These are phyloP conservation scores for Blastobotrys raffinosifermentans DNA, from an alignment of 1,139 yeast genomes.

Conservation along the genomic window DNA sequence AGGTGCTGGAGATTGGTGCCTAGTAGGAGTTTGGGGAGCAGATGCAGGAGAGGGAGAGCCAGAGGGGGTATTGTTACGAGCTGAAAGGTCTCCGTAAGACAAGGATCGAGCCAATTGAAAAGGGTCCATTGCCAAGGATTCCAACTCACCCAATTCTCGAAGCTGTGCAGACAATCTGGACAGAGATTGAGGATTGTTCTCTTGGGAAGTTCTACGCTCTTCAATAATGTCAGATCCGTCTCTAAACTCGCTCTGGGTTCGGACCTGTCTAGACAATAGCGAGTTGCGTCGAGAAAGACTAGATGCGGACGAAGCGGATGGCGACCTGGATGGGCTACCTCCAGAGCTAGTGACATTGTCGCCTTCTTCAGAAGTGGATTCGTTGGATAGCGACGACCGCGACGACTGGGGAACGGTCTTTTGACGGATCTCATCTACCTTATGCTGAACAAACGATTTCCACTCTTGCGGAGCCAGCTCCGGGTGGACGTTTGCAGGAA, in stretches of 20 bases:
- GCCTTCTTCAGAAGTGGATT: constrained; percentile 16
- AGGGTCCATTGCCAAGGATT: constrained; percentile 31
- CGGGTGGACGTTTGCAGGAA: constrained; percentile 91
- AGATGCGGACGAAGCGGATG: constrained; percentile 6
- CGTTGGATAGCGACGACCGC: constrained; percentile 13
- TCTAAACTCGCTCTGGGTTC: constrained; percentile 31
- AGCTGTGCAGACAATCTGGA: constrained; percentile 26
- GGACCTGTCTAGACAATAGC: constrained; percentile 35
- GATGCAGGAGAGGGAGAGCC: constrained; percentile 5
- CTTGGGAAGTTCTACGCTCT: constrained; percentile 21
- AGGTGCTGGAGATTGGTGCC: too few species aligned
- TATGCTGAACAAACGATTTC: constrained; percentile 70
- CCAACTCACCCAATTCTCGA: constrained; percentile 30
- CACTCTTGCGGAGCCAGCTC: constrained; percentile 90
- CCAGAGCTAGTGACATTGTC: background rate
- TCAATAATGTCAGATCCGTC: constrained; percentile 38
- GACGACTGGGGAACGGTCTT: constrained; percentile 21
- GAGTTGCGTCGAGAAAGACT: constrained; percentile 29
- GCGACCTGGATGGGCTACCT: constrained; percentile 6
- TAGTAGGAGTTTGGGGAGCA: background rate
- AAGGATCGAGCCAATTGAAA: constrained; percentile 28
- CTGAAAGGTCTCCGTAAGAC: constrained; percentile 11
- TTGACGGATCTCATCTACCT: constrained; percentile 68
- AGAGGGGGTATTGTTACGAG: constrained; percentile 2
- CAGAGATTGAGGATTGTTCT: constrained; percentile 24